A percentile compares a stretch with the other conserved stretches of the same genome.
Conservation (phyloP, 2,329 filamentous ascomycete species). For the Neocucurbitaria cava region DNA sequence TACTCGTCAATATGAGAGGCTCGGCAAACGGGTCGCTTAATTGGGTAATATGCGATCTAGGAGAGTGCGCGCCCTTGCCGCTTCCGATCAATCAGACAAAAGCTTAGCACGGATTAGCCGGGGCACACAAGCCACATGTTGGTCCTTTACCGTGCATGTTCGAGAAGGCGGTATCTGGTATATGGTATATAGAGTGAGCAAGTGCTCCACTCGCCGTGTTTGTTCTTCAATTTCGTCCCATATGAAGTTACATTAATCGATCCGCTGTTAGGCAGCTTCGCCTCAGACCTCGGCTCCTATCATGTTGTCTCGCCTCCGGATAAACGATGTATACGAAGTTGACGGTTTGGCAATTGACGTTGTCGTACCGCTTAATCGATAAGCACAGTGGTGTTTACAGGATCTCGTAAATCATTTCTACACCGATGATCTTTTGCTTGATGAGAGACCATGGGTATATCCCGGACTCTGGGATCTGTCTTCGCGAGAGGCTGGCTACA, state of each 20-base stretch:
- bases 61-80: conserved; percentile 16
- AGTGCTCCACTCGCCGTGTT: conserved; percentile 10
- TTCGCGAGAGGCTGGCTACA: not conserved
- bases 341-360: not conserved
- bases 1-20: conserved; percentile 29
- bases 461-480: not conserved
- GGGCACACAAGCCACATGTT: conserved; percentile 16
- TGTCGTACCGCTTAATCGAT: not conserved
- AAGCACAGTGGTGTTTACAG: not conserved
- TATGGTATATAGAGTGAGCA: conserved; percentile 16
- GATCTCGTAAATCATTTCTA: conserved; percentile 7
- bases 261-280: conserved; percentile 11
- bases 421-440: not conserved
- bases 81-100: conserved; percentile 32
- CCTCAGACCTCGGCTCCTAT: conserved; percentile 14
- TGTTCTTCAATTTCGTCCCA: conserved; percentile 19
- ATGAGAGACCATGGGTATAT: not conserved
- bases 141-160: conserved; percentile 12
- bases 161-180: conserved; percentile 11
- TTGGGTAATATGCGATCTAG: conserved; percentile 40
- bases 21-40: conserved; percentile 38
- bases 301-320: conserved; percentile 12
- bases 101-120: conserved; percentile 26
- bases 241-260: conserved; percentile 32
- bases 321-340: conserved; percentile 22